A percentile compares a stretch with the other conserved stretches of the same genome.
phyloP scores from a whole-genome alignment of 345 rosid species.

The Ricinus communis region DNA sequence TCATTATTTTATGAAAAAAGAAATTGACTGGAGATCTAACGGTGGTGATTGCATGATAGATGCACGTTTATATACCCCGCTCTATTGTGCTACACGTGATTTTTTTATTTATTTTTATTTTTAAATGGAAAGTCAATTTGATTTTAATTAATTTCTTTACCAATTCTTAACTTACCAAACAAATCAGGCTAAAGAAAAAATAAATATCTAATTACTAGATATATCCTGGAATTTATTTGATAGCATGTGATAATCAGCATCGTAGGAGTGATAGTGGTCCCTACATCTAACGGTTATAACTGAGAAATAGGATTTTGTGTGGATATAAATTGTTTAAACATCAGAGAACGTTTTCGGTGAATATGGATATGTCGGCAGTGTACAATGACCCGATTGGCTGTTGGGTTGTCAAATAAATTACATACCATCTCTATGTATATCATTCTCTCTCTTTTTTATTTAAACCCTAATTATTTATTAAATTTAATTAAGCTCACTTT shows the following conservation, averaged over 20 bases:
- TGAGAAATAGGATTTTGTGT: constrained; percentile 1
- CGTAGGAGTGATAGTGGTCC: constrained; percentile 13
- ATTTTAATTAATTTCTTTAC: background rate
- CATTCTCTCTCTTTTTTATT: too few species aligned
- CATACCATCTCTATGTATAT: too few species aligned
- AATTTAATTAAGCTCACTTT: too few species aligned
- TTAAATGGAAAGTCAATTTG: background rate
- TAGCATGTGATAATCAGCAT: background rate
- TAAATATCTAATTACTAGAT: too few species aligned
- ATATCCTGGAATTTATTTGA: too few species aligned
- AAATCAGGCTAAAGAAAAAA: too few species aligned
- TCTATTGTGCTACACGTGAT: background rate
- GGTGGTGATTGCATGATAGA: background rate
- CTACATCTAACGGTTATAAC: constrained; percentile 26
- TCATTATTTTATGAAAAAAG: background rate
- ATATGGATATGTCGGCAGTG: too few species aligned
- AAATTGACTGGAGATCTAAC: background rate
- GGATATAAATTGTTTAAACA: background rate
- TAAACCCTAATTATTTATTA: too few species aligned
- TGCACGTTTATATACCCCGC: background rate
- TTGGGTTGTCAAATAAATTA: constrained; percentile 10
- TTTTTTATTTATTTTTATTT: too few species aligned
- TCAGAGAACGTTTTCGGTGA: too few species aligned
- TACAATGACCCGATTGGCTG: background rate
- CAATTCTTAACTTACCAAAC: too few species aligned